Conservation (phyloP, 305 asterid species). For the Fraxinus dipetala region DNA sequence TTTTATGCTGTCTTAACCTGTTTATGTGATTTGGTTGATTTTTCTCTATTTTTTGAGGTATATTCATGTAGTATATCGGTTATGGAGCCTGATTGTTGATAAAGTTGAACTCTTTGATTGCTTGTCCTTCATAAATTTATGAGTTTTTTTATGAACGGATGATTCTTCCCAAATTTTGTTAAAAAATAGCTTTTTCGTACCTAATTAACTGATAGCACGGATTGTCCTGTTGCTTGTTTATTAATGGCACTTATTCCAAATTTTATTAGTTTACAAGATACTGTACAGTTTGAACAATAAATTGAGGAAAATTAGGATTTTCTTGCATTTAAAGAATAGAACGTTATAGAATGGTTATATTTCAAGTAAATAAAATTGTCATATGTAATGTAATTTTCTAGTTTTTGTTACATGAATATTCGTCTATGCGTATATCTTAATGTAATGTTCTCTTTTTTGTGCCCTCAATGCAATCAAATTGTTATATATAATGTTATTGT, state of each 20-base stretch:
- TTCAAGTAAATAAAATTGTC: neutral
- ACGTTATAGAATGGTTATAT: neutral
- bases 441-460: neutral
- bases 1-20: neutral
- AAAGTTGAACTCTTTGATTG: neutral
- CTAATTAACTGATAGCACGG: neutral
- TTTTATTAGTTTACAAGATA: neutral
- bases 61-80: neutral
- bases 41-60: neutral
- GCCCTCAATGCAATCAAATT: neutral
- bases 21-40: neutral
- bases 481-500: neutral
- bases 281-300: neutral
- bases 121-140: neutral
- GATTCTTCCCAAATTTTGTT: neutral
- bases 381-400: no score
- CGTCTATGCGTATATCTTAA: no score
- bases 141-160: neutral
- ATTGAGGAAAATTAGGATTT: neutral
- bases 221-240: neutral
- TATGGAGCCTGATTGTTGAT: neutral
- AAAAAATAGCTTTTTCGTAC: neutral
- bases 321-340: neutral
- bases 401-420: no score
- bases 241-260: neutral